Percentiles rank a stretch among this genome's conserved stretches.
Evolutionary conservation across 306 rosid species (phyloP).

Genomic region (Trichosanthes truncata): DNA sequence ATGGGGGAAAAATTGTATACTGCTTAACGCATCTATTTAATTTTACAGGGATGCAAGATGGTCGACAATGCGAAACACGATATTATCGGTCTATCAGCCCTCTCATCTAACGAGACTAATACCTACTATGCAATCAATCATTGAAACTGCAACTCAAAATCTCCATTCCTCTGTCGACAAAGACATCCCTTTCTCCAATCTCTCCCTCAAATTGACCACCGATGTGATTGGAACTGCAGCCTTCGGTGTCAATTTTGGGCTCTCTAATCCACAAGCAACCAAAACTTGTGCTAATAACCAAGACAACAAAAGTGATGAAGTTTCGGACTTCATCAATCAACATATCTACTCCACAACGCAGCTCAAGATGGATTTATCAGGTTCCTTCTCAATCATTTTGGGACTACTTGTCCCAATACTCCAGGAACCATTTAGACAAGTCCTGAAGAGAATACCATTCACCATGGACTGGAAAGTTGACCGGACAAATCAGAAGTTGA

Average conservation of each 20-base stretch:
- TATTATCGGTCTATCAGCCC: constrained; percentile 70
- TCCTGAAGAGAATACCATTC: constrained; percentile 73
- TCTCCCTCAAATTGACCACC: constrained; percentile 66
- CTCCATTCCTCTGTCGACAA: constrained; percentile 32
- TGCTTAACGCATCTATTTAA: background rate
- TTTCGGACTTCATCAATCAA: constrained; percentile 67
- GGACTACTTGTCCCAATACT: constrained; percentile 72
- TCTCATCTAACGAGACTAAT: constrained; percentile 59
- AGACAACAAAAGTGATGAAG: constrained; percentile 22
- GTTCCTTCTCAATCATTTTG: constrained; percentile 77
- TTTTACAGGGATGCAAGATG: constrained; percentile 75
- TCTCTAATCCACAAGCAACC: constrained; percentile 40
- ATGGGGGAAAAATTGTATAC: background rate
- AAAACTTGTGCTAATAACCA: constrained; percentile 8
- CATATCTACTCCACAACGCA: constrained; percentile 79
- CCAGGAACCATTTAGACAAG: constrained; percentile 77
- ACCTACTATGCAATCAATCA: constrained; percentile 74
- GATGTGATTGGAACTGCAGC: constrained; percentile 85
- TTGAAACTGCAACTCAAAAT: constrained; percentile 57
- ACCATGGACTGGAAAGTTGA: constrained; percentile 92
- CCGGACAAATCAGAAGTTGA: constrained; percentile 36
- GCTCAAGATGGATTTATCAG: constrained; percentile 87
- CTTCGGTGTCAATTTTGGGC: constrained; percentile 81
- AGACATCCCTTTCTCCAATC: constrained; percentile 54
- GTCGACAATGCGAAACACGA: constrained; percentile 77